Evolutionary conservation across 148 eudicot genomes (phyloP), one percentile per base, ranked within the genome.

Genomic region (Pouteria glomerata): DNA sequence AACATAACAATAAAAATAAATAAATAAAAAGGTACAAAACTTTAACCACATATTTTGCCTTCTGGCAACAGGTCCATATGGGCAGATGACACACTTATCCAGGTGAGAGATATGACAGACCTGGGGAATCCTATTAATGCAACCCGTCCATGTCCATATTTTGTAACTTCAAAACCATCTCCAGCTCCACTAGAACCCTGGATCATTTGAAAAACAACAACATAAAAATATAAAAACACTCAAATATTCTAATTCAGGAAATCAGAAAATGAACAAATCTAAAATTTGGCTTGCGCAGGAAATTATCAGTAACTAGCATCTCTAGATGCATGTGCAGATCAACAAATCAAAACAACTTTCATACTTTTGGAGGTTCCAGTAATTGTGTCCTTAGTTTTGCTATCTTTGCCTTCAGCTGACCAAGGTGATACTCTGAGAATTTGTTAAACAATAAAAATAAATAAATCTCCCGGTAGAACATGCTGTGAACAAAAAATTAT

Each of bases 121-220:
- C 99, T 96, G 47, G 99, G 99, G 77, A 96, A 96, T 76, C 99
- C 99, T 79, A 96, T 96, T 37, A 96, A 84, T 39, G 99, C 96
- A 75, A 92, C 97, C 71, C 96, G 99, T 45, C 99, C 99, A 82
- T 96, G 99, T 48, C 99, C 99, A 83, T 66, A 96, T 83, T 96
- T 96, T 13, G 99, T 92, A 63, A 96, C 99, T 86, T 96, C 99
- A 81, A 96, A 96, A 60, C 99, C 99, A 13, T 96, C 99, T 76
- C 97, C 99, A 74, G 96, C 96, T 76, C 96, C 99, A 85, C 96
- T 92, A 63, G 97, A 79, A 62, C 99, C 99, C 99, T 96, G 82
- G 78, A 51, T 63, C 75, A 82, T 62, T 57, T 62, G 21, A 53
- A 51, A 16, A 31, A 41, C 47, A 73, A 21, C 7, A 50, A 33